Conservation (phyloP, 148 eudicot genomes). For the Rhododendron ovatum region DNA sequence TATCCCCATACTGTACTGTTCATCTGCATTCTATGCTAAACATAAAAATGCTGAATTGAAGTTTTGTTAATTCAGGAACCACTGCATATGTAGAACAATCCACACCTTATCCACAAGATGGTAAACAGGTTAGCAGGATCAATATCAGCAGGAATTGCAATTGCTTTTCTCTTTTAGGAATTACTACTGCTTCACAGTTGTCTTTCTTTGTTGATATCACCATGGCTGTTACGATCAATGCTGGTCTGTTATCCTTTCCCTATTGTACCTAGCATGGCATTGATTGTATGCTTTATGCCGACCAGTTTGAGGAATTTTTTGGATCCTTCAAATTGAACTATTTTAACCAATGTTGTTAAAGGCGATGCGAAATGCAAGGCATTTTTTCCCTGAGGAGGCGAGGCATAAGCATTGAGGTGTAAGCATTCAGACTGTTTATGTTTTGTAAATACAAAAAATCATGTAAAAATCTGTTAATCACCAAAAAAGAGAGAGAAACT, state of each 20-base stretch:
- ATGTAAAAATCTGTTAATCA: background rate
- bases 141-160: background rate
- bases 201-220: background rate
- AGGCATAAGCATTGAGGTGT: background rate
- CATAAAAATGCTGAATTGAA: conserved; percentile 11
- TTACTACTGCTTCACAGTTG: background rate
- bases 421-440: background rate
- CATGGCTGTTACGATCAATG: background rate
- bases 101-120: conserved; percentile 81
- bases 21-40: background rate
- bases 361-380: background rate
- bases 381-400: background rate
- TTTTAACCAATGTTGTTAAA: background rate
- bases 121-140: conserved; percentile 67
- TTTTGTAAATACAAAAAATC: background rate
- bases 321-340: background rate
- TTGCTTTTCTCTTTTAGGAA: background rate
- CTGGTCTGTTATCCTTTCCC: background rate
- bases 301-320: background rate
- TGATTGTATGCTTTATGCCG: background rate
- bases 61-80: conserved; percentile 54
- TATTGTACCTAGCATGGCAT: background rate
- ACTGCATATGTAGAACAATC: conserved; percentile 87
- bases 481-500: background rate
- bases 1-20: background rate